Evolutionary conservation across 2,329 filamentous ascomycete genomes (phyloP), one percentile per base, ranked within the genome.

Genomic region (Alternaria gaisen): DNA sequence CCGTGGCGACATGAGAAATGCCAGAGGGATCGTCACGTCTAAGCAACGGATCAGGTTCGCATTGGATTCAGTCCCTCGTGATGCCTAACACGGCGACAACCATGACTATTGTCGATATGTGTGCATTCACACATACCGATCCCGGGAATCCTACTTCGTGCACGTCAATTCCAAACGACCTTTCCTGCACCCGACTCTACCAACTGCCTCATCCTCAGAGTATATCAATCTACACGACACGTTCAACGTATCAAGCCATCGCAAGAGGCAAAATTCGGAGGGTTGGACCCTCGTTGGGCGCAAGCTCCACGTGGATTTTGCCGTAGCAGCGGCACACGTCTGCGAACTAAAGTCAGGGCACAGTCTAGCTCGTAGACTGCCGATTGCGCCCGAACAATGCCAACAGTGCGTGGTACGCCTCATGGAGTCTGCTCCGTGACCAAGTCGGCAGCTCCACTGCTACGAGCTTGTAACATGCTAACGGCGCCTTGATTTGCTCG

Each of bases 381-480:
- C 46, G 46, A 50, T 50, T 50, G 30, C 46, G 46, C 30, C 46
- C 46, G 46, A 50, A n/a, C 32, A 24, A 38, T n/a, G 46, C 22
- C 34, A 42, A 42, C 10, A 20, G 24, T 38, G 30, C 24, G 8
- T 50, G 5, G 32, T 3, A 20, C 30, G 46, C 46, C 30, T 36
- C 32, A 11, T 36, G 30, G 32, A 50, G 20, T 11, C 36, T 2
- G 32, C 32, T 38, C 30, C 46, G 46, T 26, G 30, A 38, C 46
- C 18, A 26, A 32, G 20, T 24, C 24, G 30, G 30, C 20, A 50
- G 20, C 32, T 38, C 30, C 46, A 26, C 30, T 50, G 7, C 20
- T 34, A 36, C 7, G 46, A 24, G 30, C 46, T 50, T 50, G 46
- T 50, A 50, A 50, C 46, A 50, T 50, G 18, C 46, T 36, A 50